Evolutionary conservation across 139 green algal species (phyloP), one percentile per base, ranked within the genome.

Genomic region (Coelastrella sp.): DNA sequence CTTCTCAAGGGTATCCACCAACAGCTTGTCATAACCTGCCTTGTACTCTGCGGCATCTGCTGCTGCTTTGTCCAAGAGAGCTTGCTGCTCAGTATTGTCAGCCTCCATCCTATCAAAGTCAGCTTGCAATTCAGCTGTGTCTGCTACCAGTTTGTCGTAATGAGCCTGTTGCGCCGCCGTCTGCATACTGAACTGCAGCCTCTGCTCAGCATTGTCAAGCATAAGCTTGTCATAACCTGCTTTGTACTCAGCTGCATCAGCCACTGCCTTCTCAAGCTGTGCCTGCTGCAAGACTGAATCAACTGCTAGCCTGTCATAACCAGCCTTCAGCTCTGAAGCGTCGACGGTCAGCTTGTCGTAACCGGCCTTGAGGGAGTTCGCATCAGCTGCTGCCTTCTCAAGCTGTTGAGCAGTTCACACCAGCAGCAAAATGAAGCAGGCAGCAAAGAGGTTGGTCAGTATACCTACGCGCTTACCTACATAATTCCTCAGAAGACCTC

Each of bases 11-110:
- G 32, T 57, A 30, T 79, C 80, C 30, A 86, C 66, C 48, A 62
- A 11, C 30, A 86, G 80, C 80, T 86, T 86, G 80, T 86, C 80
- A 68, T 72, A 86, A 34, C 66, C 64, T 5, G 66, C 80, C 45
- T 86, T 86, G 66, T 60, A 53, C 80, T 79, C 80, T 25, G 37
- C 66, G 38, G 80, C 80, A 34, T 86, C 64, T 45, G 48, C 66
- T 27, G 38, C 64, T 57, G 64, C 45, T 37, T 86, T 79, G 66
- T 79, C 64, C 4, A 72, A 27, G 23, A 57, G 32, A 15, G 64
- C 79, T 15, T 78, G n/a, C 64, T 79, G 43, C 40, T 75, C 79
- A 0, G 13, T 30, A 1, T 53, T 57, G 17, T 68, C 63, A 64
- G 48, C 64, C 0, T 27, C 4, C 19, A 74, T 9, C 50, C 62